phyloP scores from a whole-genome alignment of 768 basidiomycete species.

The Cytidiella melzeri region DNA sequence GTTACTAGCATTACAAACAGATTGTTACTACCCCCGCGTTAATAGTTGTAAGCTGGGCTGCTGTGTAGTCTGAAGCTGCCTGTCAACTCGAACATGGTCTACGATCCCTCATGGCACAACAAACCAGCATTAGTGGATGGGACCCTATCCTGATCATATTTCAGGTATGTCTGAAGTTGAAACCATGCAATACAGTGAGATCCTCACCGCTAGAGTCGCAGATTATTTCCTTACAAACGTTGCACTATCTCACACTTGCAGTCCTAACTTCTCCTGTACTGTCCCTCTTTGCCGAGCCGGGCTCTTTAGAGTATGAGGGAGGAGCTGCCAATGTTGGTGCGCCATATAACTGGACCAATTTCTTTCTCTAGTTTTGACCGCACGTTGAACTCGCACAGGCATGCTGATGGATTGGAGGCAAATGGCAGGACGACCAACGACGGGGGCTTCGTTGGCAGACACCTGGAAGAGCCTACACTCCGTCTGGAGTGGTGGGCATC shows the following conservation, averaged over 20 bases:
- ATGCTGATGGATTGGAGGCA: conserved; percentile 99
- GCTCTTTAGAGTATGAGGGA: conserved; percentile 65
- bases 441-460: conserved; percentile 40
- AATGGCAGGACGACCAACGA: conserved; percentile 81
- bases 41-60: no score
- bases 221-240: conserved; percentile 90
- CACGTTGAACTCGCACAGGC: conserved; percentile 34
- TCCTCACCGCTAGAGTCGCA: conserved; percentile 30
- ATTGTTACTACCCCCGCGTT: no score
- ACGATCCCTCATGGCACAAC: conserved; percentile 8
- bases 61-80: neutral
- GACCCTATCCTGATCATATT: conserved; percentile 85
- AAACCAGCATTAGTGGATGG: conserved; percentile 46
- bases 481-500: conserved; percentile 77
- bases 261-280: conserved; percentile 79
- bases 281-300: conserved; percentile 64
- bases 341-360: neutral
- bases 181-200: neutral
- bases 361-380: neutral
- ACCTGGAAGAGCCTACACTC: conserved; percentile 63
- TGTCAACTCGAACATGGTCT: no score
- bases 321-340: conserved; percentile 75
- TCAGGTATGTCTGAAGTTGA: conserved; percentile 45
- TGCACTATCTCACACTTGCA: conserved; percentile 90
- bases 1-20: no score